Evolutionary conservation across 331 rosid species (phyloP), one percentile per base, ranked within the genome.

Genomic region (Dryas integrifolia): DNA sequence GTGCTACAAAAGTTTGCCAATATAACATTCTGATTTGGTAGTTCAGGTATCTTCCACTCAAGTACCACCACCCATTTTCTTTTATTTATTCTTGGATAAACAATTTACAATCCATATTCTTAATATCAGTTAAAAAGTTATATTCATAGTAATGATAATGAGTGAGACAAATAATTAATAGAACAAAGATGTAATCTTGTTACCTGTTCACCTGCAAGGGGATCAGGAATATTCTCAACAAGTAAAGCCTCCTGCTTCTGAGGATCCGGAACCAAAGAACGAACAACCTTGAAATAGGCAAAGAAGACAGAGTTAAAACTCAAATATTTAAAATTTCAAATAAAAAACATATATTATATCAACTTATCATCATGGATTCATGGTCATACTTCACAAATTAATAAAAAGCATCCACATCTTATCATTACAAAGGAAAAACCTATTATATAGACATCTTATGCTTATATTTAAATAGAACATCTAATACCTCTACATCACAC

Each of bases 121-220:
- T 55, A 7, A 49, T 21, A 41, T 40, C 18, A 38, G 14, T 64
- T 8, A 58, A 44, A 5, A 44, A 44, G 9, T 9, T 5, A 61
- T 7, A 56, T 55, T 41, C 18, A 55, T 18, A 52, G 30, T 70
- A 55, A 58, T 14, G 57, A 14, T 44, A 15, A 58, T 14, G 16
- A 56, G 5, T 13, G 12, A 7, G 43, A 74, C 41, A 59, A 13
- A 76, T 49, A 50, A 67, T n/a, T 2, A 53, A 78, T n/a, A 56
- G 39, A 66, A 69, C 18, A 74, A 52, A 26, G 15, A 58, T 24
- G 61, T 74, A 35, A 80, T 45, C 41, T 72, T 56, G 14, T 58
- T 79, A 92, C 97, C 99, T 95, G 99, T 84, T 95, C 99, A 85
- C 97, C 96, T 11, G 89, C 86, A 70, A 95, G 96, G 74, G 90